These are phyloP conservation scores for Eucalyptus decipiens DNA, from an alignment of 345 rosid genomes.

Conservation along the genomic window DNA sequence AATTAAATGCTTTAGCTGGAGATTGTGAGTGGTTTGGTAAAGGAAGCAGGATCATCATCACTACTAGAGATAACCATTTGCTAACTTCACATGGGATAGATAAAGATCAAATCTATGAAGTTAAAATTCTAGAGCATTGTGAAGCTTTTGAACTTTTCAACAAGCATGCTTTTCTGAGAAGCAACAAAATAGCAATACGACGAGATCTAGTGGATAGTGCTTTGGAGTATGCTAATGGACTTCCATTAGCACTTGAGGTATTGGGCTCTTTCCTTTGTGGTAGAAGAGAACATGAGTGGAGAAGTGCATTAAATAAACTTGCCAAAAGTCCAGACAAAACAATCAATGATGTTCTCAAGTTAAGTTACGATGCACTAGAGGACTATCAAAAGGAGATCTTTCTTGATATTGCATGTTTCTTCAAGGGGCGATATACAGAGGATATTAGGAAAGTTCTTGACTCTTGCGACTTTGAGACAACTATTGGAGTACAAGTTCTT, in stretches of 20 bases:
- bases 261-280: neutral
- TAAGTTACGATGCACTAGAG: neutral
- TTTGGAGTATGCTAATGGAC: neutral
- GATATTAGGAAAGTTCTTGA: neutral
- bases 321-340: neutral
- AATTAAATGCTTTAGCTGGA: neutral
- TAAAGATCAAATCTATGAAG: neutral
- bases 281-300: neutral
- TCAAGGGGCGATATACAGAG: neutral
- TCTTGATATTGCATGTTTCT: neutral
- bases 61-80: neutral
- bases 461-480: neutral
- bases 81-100: neutral
- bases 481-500: neutral
- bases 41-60: neutral
- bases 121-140: neutral
- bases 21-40: neutral
- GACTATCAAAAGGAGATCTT: neutral
- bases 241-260: neutral
- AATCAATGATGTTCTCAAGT: neutral
- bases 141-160: neutral
- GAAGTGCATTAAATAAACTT: neutral
- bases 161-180: neutral
- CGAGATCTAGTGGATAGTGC: neutral
- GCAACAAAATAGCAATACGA: neutral